Percentiles rank a stretch among this genome's conserved stretches.
Conservation (phyloP, 139 green algal genomes). For the Tetradesmus obliquus region DNA sequence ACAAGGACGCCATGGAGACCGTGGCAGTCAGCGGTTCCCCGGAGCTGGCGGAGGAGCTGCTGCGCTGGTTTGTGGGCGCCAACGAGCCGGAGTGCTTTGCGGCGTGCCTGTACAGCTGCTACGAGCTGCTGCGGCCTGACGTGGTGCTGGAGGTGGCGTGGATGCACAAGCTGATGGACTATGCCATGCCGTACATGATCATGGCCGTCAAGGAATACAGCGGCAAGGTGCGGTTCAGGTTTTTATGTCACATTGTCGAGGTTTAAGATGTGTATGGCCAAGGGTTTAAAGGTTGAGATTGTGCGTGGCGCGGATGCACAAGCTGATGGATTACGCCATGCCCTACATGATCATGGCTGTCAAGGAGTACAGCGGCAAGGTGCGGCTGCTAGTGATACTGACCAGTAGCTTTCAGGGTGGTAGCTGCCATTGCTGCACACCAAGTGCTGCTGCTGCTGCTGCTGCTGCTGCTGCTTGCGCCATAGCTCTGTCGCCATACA, state of each 20-base stretch:
- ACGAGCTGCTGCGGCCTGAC: constrained; percentile 97
- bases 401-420: too few species aligned
- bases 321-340: constrained; percentile 92
- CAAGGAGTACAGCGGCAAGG: constrained; percentile 92
- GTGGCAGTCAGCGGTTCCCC: constrained; percentile 74
- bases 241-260: too few species aligned
- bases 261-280: too few species aligned
- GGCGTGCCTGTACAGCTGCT: constrained; percentile 97
- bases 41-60: constrained; percentile 94
- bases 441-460: too few species aligned
- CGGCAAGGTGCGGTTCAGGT: constrained; percentile 73
- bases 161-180: constrained; percentile 94
- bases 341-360: constrained; percentile 95
- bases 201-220: constrained; percentile 91
- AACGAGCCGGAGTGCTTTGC: constrained; percentile 96
- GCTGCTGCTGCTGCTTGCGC: too few species aligned
- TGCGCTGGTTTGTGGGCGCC: constrained; percentile 86
- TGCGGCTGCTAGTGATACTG: constrained; percentile 31
- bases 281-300: constrained; percentile 84
- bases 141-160: constrained; percentile 97
- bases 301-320: constrained; percentile 95
- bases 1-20: constrained; percentile 97
- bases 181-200: constrained; percentile 97
- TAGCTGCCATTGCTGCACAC: too few species aligned
- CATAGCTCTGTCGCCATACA: too few species aligned